These are phyloP conservation scores for Protomyces gravidus DNA, from an alignment of 1,139 yeast species.

Conservation along the genomic window DNA sequence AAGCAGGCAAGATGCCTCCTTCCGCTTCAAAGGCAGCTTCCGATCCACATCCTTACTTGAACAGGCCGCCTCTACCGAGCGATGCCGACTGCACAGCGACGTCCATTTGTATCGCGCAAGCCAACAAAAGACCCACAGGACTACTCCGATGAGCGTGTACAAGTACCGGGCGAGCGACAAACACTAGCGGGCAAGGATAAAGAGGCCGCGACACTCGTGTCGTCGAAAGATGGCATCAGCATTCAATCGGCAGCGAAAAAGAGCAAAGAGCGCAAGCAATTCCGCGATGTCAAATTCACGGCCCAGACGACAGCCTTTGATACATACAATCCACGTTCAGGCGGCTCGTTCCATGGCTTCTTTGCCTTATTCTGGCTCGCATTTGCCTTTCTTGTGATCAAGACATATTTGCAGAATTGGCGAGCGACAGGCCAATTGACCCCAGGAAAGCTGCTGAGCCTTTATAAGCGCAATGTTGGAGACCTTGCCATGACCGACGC, in stretches of 20 bases:
- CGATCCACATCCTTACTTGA: too few relatives aligned
- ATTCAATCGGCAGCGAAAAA: not conserved
- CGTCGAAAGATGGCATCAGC: not conserved
- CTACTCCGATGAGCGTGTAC: not conserved
- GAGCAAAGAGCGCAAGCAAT: conserved; percentile 10
- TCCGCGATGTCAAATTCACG: conserved; percentile 18
- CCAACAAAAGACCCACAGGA: conserved; percentile 25
- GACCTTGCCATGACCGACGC: conserved; percentile 27
- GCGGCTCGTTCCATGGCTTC: conserved; percentile 27
- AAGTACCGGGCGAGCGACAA: conserved; percentile 1
- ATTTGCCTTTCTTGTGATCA: conserved; percentile 23
- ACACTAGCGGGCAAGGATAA: not conserved
- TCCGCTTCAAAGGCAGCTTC: too few relatives aligned
- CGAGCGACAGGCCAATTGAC: conserved; percentile 26
- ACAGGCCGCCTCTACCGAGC: too few relatives aligned
- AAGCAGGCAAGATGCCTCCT: too few relatives aligned
- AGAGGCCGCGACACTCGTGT: not conserved
- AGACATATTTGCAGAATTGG: conserved; percentile 23
- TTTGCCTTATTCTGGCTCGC: conserved; percentile 28
- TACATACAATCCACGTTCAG: conserved; percentile 11
- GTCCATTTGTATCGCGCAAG: conserved; percentile 23
- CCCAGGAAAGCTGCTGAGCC: conserved; percentile 17
- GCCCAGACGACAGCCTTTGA: conserved; percentile 22
- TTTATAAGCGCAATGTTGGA: conserved; percentile 12
- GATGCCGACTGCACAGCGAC: not conserved